Evolutionary conservation across 139 green algal genomes (phyloP).

Genomic region (Astrephomene gubernaculifera): DNA sequence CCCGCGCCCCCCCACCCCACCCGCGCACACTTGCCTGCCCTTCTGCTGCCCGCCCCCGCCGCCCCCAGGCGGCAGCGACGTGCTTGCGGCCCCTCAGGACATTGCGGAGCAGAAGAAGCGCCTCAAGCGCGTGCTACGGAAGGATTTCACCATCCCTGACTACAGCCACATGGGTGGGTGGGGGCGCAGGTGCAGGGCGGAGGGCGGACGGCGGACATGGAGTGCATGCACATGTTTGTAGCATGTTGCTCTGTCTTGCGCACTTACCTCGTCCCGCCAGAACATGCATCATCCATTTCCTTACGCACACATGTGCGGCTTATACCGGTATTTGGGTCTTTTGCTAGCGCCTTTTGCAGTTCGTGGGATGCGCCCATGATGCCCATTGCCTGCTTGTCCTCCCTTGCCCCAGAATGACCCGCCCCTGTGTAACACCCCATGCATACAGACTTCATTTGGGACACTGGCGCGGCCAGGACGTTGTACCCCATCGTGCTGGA

Average conservation of each 20-base stretch:
- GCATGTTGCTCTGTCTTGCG: too few relatives aligned
- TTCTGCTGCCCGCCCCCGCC: not conserved
- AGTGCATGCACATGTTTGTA: too few relatives aligned
- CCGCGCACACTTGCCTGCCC: not conserved
- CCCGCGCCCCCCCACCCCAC: not conserved
- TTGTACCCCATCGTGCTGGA: constrained; percentile 19
- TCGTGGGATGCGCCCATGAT: too few relatives aligned
- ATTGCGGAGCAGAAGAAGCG: constrained; percentile 3
- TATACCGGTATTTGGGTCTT: too few relatives aligned
- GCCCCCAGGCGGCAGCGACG: constrained; percentile 22
- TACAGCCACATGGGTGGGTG: constrained; percentile 47
- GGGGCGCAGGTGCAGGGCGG: not conserved
- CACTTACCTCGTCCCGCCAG: too few relatives aligned
- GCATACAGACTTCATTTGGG: constrained; percentile 26
- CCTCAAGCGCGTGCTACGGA: constrained; percentile 1
- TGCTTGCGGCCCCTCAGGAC: constrained; percentile 36
- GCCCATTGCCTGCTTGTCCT: too few relatives aligned
- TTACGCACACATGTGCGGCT: too few relatives aligned
- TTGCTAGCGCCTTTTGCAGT: too few relatives aligned
- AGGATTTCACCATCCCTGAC: constrained; percentile 5
- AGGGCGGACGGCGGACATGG: too few relatives aligned
- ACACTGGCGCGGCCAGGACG: not conserved
- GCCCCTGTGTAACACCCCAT: too few relatives aligned
- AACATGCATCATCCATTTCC: too few relatives aligned
- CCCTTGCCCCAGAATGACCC: not conserved